Conservation (phyloP, 1,284 basidiomycete species). For the Cryptococcus hybrid region DNA sequence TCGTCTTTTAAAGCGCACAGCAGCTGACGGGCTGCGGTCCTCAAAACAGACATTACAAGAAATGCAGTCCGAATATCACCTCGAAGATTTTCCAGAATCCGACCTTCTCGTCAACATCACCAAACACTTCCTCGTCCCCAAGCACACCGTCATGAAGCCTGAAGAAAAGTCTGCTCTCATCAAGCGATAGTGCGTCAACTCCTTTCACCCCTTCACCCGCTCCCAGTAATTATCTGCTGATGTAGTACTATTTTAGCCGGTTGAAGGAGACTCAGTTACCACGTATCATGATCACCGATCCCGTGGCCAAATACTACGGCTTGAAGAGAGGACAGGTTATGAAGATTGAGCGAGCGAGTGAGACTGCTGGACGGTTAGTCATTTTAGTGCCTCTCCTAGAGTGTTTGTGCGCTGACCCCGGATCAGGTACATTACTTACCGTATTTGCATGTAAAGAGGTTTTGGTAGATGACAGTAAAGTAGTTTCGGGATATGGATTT, state of each 20-base stretch:
- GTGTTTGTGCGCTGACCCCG: constrained; percentile 1
- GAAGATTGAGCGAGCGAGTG: constrained; percentile 95
- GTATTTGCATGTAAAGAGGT: constrained; percentile 44
- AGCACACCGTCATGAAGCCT: constrained; percentile 80
- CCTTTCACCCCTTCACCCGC: neutral
- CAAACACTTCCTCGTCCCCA: constrained; percentile 90
- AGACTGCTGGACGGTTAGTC: constrained; percentile 84
- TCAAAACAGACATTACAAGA: constrained; percentile 48
- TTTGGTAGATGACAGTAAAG: neutral
- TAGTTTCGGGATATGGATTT: too few species aligned
- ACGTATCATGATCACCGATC: constrained; percentile 92
- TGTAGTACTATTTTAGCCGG: constrained; percentile 59
- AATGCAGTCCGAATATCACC: constrained; percentile 77
- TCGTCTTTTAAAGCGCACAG: neutral
- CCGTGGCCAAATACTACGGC: constrained; percentile 97
- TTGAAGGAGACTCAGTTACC: constrained; percentile 98
- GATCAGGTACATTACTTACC: constrained; percentile 48
- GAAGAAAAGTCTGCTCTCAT: constrained; percentile 87
- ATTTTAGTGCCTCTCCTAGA: neutral
- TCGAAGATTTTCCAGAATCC: constrained; percentile 96
- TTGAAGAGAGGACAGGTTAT: constrained; percentile 94
- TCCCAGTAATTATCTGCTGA: neutral
- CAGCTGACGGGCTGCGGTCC: too few species aligned
- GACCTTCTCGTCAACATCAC: constrained; percentile 98
- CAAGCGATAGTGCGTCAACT: constrained; percentile 78